These are phyloP conservation scores for Phyllosticta citriasiana DNA, from an alignment of 2,329 filamentous ascomycete species.

Conservation along the genomic window DNA sequence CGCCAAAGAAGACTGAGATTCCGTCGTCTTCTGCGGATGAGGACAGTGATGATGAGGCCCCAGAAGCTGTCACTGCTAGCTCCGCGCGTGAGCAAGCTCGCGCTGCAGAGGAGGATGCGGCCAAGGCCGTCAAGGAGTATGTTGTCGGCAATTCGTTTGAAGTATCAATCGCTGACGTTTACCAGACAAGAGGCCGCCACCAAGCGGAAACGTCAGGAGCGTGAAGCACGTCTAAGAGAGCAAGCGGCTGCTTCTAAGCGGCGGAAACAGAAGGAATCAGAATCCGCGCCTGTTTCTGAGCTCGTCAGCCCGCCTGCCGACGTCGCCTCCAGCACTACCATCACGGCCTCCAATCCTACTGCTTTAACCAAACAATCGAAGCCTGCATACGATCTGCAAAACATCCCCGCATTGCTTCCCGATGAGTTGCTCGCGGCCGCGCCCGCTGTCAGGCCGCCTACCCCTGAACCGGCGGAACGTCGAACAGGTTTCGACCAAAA, in stretches of 20 bases:
- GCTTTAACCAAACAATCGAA: not conserved
- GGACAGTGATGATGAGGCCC: constrained; percentile 24
- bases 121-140: constrained; percentile 19
- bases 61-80: constrained; percentile 26
- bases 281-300: constrained; percentile 17
- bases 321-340: constrained; percentile 1
- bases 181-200: constrained; percentile 18
- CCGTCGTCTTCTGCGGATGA: constrained; percentile 12
- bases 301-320: constrained; percentile 5
- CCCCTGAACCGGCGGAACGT: constrained; percentile 26
- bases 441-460: constrained; percentile 34
- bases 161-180: not conserved
- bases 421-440: constrained; percentile 41
- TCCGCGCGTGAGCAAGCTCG: constrained; percentile 21
- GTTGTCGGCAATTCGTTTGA: not conserved
- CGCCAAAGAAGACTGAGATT: not conserved
- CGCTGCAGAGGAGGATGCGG: constrained; percentile 21
- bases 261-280: constrained; percentile 20
- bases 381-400: constrained; percentile 20
- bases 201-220: constrained; percentile 20
- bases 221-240: constrained; percentile 21
- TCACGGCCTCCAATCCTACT: constrained; percentile 8
- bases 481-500: constrained; percentile 19
- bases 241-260: constrained; percentile 4
- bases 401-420: constrained; percentile 41